phyloP scores from a whole-genome alignment of 2,329 filamentous ascomycete species.

The Dactylonectria macrodidyma region DNA sequence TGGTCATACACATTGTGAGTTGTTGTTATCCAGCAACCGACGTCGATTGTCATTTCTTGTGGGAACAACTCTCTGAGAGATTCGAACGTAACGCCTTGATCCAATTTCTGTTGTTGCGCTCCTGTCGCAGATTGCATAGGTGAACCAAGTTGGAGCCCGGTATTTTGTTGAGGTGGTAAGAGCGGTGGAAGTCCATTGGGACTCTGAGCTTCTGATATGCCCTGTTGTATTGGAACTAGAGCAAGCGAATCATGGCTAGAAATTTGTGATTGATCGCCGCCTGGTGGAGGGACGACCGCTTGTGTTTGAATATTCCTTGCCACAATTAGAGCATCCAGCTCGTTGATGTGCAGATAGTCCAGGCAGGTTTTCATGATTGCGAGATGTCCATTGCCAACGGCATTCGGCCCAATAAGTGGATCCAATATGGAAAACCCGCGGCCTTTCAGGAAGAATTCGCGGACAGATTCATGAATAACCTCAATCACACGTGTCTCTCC shows the following conservation, averaged over 20 bases:
- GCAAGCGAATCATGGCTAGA: background rate
- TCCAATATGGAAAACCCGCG: slow-evolving; percentile 3
- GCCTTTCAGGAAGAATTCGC: slow-evolving; percentile 18
- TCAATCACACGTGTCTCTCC: slow-evolving; percentile 29
- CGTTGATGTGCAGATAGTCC: slow-evolving; percentile 27
- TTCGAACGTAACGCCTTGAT: no score
- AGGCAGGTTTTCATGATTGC: slow-evolving; percentile 29
- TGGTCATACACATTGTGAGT: background rate
- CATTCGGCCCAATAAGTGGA: background rate
- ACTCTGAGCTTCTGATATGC: no score
- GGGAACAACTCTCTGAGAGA: no score
- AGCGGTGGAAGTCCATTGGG: no score
- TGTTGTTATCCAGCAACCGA: background rate
- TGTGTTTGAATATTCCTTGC: slow-evolving; percentile 1
- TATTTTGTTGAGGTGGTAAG: no score
- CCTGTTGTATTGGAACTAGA: no score
- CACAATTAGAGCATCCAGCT: slow-evolving; percentile 23
- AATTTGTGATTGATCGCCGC: background rate
- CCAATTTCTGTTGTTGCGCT: no score
- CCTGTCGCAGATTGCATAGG: no score
- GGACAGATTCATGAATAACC: slow-evolving; percentile 32
- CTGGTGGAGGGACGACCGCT: background rate
- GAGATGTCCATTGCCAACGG: slow-evolving; percentile 12
- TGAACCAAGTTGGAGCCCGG: no score
- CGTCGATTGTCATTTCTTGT: background rate